These are phyloP conservation scores for Paramecium sonneborni DNA, from an alignment of 73 alveolate genomes.

Conservation along the genomic window DNA sequence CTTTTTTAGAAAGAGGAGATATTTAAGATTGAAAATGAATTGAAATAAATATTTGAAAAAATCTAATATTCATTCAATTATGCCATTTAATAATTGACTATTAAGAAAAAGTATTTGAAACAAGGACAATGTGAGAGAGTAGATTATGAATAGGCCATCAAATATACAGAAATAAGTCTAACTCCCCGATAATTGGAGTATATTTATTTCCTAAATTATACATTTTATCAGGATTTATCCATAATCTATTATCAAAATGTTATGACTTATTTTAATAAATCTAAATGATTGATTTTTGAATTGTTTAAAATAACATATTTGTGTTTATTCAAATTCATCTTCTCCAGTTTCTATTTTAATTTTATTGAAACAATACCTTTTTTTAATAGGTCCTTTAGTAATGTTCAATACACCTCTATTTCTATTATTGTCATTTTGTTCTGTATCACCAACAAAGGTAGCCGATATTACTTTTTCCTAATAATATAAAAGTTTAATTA, in stretches of 20 bases:
- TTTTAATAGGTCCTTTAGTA: background rate
- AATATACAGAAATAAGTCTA: background rate
- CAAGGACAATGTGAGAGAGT: constrained; percentile 8
- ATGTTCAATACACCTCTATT: background rate
- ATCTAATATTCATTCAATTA: background rate
- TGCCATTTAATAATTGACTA: background rate
- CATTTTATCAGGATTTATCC: background rate
- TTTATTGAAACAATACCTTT: background rate
- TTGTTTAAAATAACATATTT: background rate
- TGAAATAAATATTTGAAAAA: background rate
- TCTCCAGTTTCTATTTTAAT: background rate
- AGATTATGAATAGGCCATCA: background rate
- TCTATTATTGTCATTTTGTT: background rate
- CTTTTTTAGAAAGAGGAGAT: background rate
- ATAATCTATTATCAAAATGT: constrained; percentile 1
- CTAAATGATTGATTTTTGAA: constrained; percentile 7
- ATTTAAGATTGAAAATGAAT: background rate
- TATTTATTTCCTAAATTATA: background rate
- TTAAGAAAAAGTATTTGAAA: constrained; percentile 15
- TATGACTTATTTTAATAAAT: background rate
- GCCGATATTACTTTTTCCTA: constrained; percentile 4
- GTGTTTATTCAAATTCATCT: constrained; percentile 10
- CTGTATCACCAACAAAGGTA: background rate
- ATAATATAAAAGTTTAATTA: background rate
- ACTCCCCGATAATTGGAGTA: background rate